A percentile compares a stretch with the other conserved stretches of the same genome.
Evolutionary conservation across 768 basidiomycete genomes (phyloP).

Genomic region (Lyophyllum decastes): DNA sequence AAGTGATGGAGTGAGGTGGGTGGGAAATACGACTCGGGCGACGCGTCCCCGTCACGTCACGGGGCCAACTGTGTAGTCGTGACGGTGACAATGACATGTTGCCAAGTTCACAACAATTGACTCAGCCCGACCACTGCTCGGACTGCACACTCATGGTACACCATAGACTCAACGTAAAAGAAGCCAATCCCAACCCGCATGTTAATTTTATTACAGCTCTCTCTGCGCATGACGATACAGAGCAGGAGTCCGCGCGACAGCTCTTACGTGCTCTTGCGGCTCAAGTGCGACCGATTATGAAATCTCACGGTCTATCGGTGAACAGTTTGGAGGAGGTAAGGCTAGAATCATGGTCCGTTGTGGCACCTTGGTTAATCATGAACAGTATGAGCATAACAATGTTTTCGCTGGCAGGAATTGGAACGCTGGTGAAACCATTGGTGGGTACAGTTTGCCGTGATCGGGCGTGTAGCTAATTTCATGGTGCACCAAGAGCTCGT

Average conservation of each 20-base stretch:
- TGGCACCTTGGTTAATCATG: not conserved
- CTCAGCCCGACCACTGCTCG: not conserved
- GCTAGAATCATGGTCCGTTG: not conserved
- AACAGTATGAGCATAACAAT: constrained; percentile 73
- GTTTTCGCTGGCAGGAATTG: constrained; percentile 86
- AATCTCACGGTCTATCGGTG: constrained; percentile 69
- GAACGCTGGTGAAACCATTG: constrained; percentile 81
- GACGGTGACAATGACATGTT: too few species aligned
- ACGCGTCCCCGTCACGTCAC: not conserved
- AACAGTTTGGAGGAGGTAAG: constrained; percentile 83
- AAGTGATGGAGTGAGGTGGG: too few species aligned
- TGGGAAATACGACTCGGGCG: too few species aligned
- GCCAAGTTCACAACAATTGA: not conserved
- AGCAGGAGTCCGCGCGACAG: constrained; percentile 67
- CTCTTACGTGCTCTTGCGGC: constrained; percentile 79
- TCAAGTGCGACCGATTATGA: constrained; percentile 85
- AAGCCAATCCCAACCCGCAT: constrained; percentile 72
- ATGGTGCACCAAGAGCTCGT: constrained; percentile 64
- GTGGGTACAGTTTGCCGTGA: constrained; percentile 32
- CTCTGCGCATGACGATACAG: constrained; percentile 36
- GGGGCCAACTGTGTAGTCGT: too few species aligned
- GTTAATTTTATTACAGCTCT: constrained; percentile 77
- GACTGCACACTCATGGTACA: constrained; percentile 60
- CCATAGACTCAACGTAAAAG: constrained; percentile 65
- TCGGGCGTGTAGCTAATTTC: not conserved